These are phyloP conservation scores for Fusarium sp. DNA, from an alignment of 2,329 filamentous ascomycete species.

Conservation along the genomic window DNA sequence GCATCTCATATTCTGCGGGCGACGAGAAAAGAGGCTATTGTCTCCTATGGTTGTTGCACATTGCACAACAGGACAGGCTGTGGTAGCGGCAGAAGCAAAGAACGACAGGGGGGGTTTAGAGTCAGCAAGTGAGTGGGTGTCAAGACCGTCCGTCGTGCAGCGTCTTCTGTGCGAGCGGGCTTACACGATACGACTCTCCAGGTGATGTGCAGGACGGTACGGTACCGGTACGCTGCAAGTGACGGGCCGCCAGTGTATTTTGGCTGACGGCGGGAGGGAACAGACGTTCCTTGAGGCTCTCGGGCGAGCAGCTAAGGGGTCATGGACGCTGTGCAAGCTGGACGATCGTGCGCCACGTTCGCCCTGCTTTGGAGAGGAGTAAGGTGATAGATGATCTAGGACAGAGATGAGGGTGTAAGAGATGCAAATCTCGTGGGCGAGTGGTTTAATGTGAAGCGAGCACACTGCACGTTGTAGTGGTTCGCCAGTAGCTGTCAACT, in stretches of 20 bases:
- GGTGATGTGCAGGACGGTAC: constrained; percentile 8
- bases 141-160: constrained; percentile 20
- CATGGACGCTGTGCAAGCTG: constrained; percentile 35
- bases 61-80: constrained; percentile 23
- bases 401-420: constrained; percentile 31
- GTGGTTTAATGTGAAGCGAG: constrained; percentile 38
- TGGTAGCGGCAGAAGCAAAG: constrained; percentile 13
- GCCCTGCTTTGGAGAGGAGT: constrained; percentile 37
- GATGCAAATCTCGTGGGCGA: constrained; percentile 30
- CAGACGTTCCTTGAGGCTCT: constrained; percentile 36
- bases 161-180: constrained; percentile 11
- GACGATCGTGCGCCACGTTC: constrained; percentile 37
- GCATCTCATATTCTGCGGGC: constrained; percentile 39
- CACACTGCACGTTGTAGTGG: constrained; percentile 11
- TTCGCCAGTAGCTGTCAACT: constrained; percentile 8
- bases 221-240: background rate
- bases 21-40: constrained; percentile 30
- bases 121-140: constrained; percentile 28
- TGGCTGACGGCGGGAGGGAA: constrained; percentile 1
- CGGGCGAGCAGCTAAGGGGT: constrained; percentile 7
- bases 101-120: constrained; percentile 12
- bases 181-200: constrained; percentile 25
- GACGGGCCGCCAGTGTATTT: constrained; percentile 15
- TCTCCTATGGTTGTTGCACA: constrained; percentile 34
- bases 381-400: constrained; percentile 15